Base-by-base conservation (phyloP, 2,329 filamentous ascomycete species). In the Verticillium nonalfalfae region DNA sequence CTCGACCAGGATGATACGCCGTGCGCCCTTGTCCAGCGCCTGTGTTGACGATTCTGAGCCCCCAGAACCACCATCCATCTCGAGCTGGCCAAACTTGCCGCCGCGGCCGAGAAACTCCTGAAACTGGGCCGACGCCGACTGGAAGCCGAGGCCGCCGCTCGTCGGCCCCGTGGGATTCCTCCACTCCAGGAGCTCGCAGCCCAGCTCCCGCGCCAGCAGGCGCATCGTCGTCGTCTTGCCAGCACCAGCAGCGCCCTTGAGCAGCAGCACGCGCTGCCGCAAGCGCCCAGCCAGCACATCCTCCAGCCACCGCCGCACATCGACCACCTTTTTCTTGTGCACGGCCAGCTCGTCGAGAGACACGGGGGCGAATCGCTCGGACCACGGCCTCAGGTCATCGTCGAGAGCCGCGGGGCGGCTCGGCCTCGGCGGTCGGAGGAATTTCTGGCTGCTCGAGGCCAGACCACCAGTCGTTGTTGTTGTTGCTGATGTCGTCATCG, bases 181-280 rank as follows among this genome's bases (percentile, higher is more conserved):
- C 95, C 95, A 99, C 74, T 98, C 93, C 36, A 95, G 78, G 35
- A 98, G 77, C 64, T 93, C 85, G 63, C 90, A 88, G 1, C 83
- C 84, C 78, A 98, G 79, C n/a, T 90, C 85, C 65, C 86, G 86
- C 4, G 93, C 89, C 39, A 99, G 81, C 26, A 97, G 78, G 11
- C 85, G 84, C 59, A 98, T 71, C 0, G 94, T 96, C 0, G 92
- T 93, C 0, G 95, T 98, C 76, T 99, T 99, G 35, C 92, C 95
- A 38, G 91, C 90, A 21, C 95, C 95, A 52, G 95, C 93, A 38
- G 93, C 87, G 11, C 95, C 95, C 74, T 96, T 97, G 54, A 99
- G 79, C 34, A 99, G 81, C 61, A 97, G 82, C 61, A 97, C 72
- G 63, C 90, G 85, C 78, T 96, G 87, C 63, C 84, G 80, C 73